Percentiles rank a stretch among this genome's conserved stretches.
These are phyloP conservation scores for Trichosporon sp. DNA, from an alignment of 1,284 basidiomycete species.

Conservation along the genomic window DNA sequence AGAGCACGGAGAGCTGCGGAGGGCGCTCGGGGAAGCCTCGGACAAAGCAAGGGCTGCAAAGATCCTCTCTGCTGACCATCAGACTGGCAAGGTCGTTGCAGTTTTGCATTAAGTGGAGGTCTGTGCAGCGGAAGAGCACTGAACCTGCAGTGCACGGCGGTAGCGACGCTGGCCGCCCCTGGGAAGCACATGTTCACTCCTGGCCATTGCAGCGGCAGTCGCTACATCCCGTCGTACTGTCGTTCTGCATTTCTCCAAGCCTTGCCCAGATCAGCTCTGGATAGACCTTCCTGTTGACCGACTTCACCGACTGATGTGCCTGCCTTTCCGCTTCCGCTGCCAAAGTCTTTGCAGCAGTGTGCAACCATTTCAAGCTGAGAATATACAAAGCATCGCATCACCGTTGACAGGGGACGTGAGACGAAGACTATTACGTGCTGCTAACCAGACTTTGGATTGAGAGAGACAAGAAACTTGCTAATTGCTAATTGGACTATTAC, in stretches of 20 bases:
- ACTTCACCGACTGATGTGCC: too few species aligned
- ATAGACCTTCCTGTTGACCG: too few species aligned
- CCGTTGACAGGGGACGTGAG: too few species aligned
- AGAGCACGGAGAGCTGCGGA: too few species aligned
- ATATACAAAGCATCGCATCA: conserved; percentile 1
- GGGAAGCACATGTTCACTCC: background rate
- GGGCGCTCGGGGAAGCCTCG: too few species aligned
- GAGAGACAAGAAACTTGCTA: background rate
- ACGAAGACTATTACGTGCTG: background rate
- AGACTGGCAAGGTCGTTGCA: background rate
- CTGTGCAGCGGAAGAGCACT: background rate
- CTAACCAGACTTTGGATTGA: too few species aligned
- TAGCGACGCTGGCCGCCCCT: background rate
- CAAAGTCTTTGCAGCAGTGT: background rate
- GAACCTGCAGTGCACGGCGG: too few species aligned
- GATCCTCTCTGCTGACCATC: background rate
- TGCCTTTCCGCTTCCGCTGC: background rate
- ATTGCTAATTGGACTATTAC: background rate
- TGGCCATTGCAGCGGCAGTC: too few species aligned
- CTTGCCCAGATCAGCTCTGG: too few species aligned
- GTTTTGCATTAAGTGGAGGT: background rate
- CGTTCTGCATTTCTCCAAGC: too few species aligned
- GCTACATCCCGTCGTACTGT: too few species aligned
- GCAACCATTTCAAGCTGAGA: background rate
- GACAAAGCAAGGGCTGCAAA: too few species aligned